Evolutionary conservation across 257 asterid genomes (phyloP), one percentile per base, ranked within the genome.

Genomic region (Solanum lycopersicoides): DNA sequence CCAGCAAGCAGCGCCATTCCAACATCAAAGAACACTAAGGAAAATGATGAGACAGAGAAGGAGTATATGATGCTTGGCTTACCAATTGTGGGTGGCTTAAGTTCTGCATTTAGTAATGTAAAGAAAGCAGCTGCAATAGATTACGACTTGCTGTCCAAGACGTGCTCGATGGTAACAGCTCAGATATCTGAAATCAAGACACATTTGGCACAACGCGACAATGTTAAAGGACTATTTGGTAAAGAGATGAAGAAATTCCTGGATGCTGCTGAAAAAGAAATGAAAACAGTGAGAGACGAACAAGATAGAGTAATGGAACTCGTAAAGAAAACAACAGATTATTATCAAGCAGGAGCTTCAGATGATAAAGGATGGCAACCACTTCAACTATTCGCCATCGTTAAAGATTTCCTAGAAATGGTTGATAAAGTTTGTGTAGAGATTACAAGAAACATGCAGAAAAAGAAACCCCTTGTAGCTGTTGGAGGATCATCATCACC

Each of bases 391-490:
- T 96, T 95, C 56, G 86, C 92, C 1, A 94, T 96, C 6, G 94
- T 96, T 14, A 92, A 88, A 44, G 99, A 97, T 91, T 97, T 97
- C 82, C 91, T 95, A 32, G 92, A 89, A 76, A 93, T 97, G 99
- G 99, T 96, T 74, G 99, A 97, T 91, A 90, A 91, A 84, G 98
- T 92, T 56, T 96, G 99, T 87, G 83, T 95, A 66, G 99, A 95
- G 8, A 95, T 96, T 63, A 91, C 98, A 13, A 92, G 94, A 88
- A 91, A 93, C 84, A 83, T 90, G 87, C 99, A 96, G 93, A 96
- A 87, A 88, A 92, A 92, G 83, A 94, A 89, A 88, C 89, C 94
- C 7, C 83, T 63, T 63, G 63, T 95, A 12, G 87, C 91, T 9
- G 77, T 79, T 37, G 89, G 77, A 35, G 94, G 88, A 47, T 87